phyloP scores from a whole-genome alignment of 768 basidiomycete genomes.

The Cyathus striatus region DNA sequence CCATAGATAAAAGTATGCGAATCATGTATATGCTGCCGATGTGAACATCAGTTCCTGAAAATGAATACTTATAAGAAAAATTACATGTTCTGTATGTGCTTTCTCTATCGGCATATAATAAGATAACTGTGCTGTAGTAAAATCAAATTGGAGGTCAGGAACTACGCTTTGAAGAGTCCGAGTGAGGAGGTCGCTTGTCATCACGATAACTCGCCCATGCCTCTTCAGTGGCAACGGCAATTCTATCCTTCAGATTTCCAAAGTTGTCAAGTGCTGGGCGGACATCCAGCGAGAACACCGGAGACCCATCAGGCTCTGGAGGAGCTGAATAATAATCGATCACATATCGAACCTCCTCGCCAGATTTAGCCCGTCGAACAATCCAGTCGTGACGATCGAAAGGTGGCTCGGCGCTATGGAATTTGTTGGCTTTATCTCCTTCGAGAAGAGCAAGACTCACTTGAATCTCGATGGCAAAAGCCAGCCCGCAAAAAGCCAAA shows the following conservation, averaged over 20 bases:
- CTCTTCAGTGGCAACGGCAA: conserved; percentile 64
- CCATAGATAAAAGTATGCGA: too few species aligned
- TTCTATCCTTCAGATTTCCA: conserved; percentile 68
- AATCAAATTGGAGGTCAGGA: too few species aligned
- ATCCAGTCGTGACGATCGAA: conserved; percentile 99
- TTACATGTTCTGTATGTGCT: too few species aligned
- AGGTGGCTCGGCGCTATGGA: conserved; percentile 78
- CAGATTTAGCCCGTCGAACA: conserved; percentile 72
- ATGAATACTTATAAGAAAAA: too few species aligned
- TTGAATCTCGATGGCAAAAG: conserved; percentile 87
- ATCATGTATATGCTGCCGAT: too few species aligned
- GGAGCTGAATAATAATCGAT: conserved; percentile 99
- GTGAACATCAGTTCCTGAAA: too few species aligned
- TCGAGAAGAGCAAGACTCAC: conserved; percentile 37
- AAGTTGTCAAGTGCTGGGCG: conserved; percentile 90
- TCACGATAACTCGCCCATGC: conserved; percentile 50
- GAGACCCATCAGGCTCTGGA: conserved; percentile 83
- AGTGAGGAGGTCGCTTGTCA: conserved; percentile 9
- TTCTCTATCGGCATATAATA: too few species aligned
- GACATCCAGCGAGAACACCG: conserved; percentile 94
- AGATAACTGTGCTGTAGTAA: too few species aligned
- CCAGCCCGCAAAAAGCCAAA: conserved; percentile 85
- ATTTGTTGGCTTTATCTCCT: neutral
- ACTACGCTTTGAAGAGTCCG: neutral
- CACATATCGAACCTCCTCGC: conserved; percentile 88